phyloP scores from a whole-genome alignment of 2,329 filamentous ascomycete species.

The Mycosphaerella sp. region DNA sequence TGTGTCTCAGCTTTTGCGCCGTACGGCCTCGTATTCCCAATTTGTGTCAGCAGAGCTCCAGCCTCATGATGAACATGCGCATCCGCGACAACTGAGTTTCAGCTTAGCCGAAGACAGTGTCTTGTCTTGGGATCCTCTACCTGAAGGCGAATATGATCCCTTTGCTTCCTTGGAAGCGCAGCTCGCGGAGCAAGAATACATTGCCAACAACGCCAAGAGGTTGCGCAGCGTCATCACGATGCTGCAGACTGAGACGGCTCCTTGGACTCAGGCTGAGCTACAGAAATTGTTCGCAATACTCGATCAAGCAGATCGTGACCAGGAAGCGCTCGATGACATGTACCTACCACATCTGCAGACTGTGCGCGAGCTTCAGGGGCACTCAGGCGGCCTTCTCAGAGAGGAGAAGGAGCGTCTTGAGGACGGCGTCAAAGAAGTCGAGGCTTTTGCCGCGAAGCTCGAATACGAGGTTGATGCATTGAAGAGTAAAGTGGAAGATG shows the following conservation, averaged over 20 bases:
- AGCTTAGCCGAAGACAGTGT: conserved; percentile 70
- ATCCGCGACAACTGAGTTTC: conserved; percentile 69
- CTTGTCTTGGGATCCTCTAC: conserved; percentile 51
- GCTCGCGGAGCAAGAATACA: conserved; percentile 27
- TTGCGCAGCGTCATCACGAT: conserved; percentile 50
- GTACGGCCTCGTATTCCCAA: conserved; percentile 50
- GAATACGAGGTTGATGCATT: conserved; percentile 86
- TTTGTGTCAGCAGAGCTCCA: conserved; percentile 19
- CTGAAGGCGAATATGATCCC: conserved; percentile 33
- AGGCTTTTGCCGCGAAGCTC: conserved; percentile 73
- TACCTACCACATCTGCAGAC: conserved; percentile 66
- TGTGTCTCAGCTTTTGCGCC: conserved; percentile 49
- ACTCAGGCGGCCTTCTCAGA: conserved; percentile 61
- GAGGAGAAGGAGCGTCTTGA: conserved; percentile 63
- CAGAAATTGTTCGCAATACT: conserved; percentile 50
- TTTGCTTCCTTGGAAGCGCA: conserved; percentile 21
- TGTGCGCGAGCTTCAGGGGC: conserved; percentile 61
- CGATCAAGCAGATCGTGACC: conserved; percentile 55
- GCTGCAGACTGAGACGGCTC: conserved; percentile 34
- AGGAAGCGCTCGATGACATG: conserved; percentile 58
- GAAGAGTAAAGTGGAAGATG: conserved; percentile 74
- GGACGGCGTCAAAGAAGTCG: conserved; percentile 70
- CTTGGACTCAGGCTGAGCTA: conserved; percentile 59
- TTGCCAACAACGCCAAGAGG: conserved; percentile 51
- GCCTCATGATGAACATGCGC: conserved; percentile 48